A percentile compares a stretch with the other conserved stretches of the same genome.
Evolutionary conservation across 2,329 filamentous ascomycete genomes (phyloP).

Genomic region (Pseudogymnoascus sp.): DNA sequence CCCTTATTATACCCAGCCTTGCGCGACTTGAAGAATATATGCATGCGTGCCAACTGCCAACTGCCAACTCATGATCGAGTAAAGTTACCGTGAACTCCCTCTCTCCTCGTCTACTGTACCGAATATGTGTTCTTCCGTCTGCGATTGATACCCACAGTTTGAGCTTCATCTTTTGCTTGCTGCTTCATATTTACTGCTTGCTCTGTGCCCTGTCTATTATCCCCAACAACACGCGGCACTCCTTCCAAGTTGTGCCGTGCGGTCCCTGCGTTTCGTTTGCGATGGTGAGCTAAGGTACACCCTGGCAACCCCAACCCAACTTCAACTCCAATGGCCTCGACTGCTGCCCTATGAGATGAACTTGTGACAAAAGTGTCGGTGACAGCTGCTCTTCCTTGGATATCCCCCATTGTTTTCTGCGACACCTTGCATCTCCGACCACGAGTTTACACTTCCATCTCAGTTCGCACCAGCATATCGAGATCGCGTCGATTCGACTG

Average conservation of each 20-base stretch:
- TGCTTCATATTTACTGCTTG: not conserved
- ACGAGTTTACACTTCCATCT: not conserved
- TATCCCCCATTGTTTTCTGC: not conserved
- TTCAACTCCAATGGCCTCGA: not conserved
- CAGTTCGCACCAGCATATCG: not conserved
- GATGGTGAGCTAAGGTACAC: not conserved
- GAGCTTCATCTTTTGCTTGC: not conserved
- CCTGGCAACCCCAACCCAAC: slow-evolving; percentile 1
- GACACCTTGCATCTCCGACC: not conserved
- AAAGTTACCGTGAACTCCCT: not conserved
- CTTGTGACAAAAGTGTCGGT: not conserved
- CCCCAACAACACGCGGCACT: not conserved
- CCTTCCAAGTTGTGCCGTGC: not conserved
- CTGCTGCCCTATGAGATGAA: not conserved
- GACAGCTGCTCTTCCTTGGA: not conserved
- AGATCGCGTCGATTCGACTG: not conserved
- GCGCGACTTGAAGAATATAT: not conserved
- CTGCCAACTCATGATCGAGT: not conserved
- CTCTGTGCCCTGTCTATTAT: not conserved
- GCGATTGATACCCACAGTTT: not conserved
- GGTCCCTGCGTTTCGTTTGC: not conserved
- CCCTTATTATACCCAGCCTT: not conserved
- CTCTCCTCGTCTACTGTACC: not conserved
- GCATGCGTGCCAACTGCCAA: not conserved
- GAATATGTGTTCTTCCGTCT: not conserved